Evolutionary conservation across 352 stramenopile genomes (phyloP), one percentile per base, ranked within the genome.

Genomic region (Salisapilia sapeloensis): DNA sequence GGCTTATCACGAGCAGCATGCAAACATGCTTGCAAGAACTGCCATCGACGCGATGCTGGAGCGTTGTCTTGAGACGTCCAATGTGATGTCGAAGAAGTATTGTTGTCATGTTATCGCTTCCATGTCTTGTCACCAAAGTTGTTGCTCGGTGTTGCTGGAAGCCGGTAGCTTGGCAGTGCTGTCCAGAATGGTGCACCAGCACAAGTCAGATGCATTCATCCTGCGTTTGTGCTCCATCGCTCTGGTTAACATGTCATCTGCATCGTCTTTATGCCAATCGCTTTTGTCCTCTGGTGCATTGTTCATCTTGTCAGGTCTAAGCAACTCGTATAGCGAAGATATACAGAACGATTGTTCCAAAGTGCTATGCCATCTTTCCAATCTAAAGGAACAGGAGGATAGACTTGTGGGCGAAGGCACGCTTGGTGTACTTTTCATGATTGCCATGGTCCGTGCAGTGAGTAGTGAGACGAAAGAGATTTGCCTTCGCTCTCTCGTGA

Each of bases 301-400:
- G 0, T 36, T 47, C 1, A 57, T 82, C 4, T 47, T 85, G 10
- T 42, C 63, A 1, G 36, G 64, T 1, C 46, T 83, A 4, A 86
- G 67, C 41, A 79, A 86, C 27, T 82, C 66, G 8, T 84, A 86
- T 51, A 87, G 72, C 25, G 72, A 85, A 53, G 65, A 82, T 14
- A 80, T 50, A 18, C 72, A 87, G 36, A 56, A 64, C 4, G 67
- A 87, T 19, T 85, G 69, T 25, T 65, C 66, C 1, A 69, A 66
- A 29, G 56, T 83, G 3, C 28, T 89, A 4, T 83, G 63, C 40
- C 83, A 85, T 19, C 43, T 89, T 10, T 83, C 69, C 11, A 70
- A 42, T 24, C 52, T 82, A 4, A 28, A 38, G 1, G 69, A 62
- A 0, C 38, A 56, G 2, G 72, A 89, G 44, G 25, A 36, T 8